Evolutionary conservation across 2,329 filamentous ascomycete genomes (phyloP).

Genomic region (Metarhizium humberi): DNA sequence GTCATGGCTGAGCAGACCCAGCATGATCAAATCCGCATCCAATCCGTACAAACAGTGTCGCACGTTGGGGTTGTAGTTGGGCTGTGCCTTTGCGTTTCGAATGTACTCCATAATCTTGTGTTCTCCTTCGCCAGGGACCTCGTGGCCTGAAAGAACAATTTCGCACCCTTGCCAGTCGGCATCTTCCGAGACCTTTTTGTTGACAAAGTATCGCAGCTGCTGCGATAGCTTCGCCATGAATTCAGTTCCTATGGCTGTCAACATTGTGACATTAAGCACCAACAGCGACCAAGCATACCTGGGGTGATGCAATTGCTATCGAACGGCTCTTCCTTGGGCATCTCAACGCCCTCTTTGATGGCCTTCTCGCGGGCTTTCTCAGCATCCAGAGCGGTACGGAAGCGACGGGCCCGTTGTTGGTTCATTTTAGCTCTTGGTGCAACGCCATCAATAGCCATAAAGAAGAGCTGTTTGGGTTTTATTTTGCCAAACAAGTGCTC

Average conservation of each 20-base stretch:
- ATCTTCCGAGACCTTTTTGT: conserved; percentile 96
- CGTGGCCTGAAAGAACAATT: conserved; percentile 91
- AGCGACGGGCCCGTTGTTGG: conserved; percentile 90
- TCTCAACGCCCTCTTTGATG: conserved; percentile 75
- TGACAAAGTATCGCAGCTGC: conserved; percentile 96
- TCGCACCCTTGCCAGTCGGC: conserved; percentile 96
- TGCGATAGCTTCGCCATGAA: conserved; percentile 96
- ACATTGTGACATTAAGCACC: neutral
- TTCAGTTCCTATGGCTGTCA: conserved; percentile 50
- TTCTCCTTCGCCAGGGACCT: conserved; percentile 95
- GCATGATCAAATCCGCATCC: conserved; percentile 97
- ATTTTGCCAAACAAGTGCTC: conserved; percentile 98
- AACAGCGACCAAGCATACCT: conserved; percentile 32
- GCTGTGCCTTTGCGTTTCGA: conserved; percentile 90
- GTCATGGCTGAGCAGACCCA: conserved; percentile 93
- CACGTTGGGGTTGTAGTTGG: conserved; percentile 83
- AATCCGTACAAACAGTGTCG: conserved; percentile 96
- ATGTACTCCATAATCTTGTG: conserved; percentile 99
- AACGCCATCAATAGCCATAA: conserved; percentile 98
- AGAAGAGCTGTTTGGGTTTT: conserved; percentile 96
- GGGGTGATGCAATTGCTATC: conserved; percentile 99
- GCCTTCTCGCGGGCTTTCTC: conserved; percentile 90
- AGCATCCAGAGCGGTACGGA: conserved; percentile 85
- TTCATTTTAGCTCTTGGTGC: conserved; percentile 99
- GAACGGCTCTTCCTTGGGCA: conserved; percentile 92